Evolutionary conservation across 2,329 filamentous ascomycete genomes (phyloP), one percentile per base, ranked within the genome.

Genomic region (Aspergillus hiratsukae): DNA sequence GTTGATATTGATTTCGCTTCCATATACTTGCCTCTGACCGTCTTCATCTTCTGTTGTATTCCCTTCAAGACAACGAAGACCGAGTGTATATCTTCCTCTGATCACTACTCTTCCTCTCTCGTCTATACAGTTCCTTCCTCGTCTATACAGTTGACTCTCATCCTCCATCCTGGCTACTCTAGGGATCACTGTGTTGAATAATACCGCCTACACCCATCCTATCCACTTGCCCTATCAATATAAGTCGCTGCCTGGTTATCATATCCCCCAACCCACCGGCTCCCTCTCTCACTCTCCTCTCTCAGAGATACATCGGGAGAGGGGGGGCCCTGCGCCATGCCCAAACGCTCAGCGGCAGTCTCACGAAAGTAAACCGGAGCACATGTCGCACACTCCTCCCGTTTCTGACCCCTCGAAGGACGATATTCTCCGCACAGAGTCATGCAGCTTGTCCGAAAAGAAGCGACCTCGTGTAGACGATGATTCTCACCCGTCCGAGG

Each of bases 301-400:
- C 61, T 64, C 67, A 62, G 67, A 67, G 64, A 64, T 64, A 64
- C 61, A 66, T 61, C 67, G 67, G 60, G 73, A 70, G 70, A 72
- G 72, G 73, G 71, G 69, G 69, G 68, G 69, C 63, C 58, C 64
- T 62, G 62, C 72, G 69, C 66, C 68, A 76, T 76, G 74, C 69
- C 65, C 69, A 64, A 65, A 61, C 58, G 54, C 64, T 54, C 62
- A 60, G 59, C 59, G 63, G 58, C 66, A 58, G 53, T 58, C 61
- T 50, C 55, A 60, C 57, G 60, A 68, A 65, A 65, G 66, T 67
- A 63, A 71, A 57, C 62, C 64, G 67, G 61, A 69, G 65, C 70
- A 68, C 66, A 75, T 76, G 73, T 75, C 74, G 71, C 69, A 70
- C 58, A 65, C 64, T 58, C 62, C 67, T 60, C 62, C 69, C 53